Base-by-base conservation (phyloP, 257 asterid species). In the Orobanche coerulescens region DNA sequence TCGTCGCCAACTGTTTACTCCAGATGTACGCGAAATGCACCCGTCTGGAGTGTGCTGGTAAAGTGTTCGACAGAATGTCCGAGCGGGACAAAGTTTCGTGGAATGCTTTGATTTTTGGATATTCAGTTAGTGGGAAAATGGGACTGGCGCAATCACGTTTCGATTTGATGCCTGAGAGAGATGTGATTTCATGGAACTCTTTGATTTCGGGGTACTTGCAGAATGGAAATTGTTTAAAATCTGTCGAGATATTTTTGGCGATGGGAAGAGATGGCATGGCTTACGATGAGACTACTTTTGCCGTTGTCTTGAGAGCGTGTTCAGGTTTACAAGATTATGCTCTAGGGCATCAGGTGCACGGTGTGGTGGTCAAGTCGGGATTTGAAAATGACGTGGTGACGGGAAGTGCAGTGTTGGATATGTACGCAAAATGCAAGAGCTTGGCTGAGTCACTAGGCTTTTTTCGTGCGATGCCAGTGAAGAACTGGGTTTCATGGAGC, bases 351-450 rank as follows among this genome's bases (percentile, higher is more conserved):
- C 95, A 84, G 74, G 73, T 90, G 11, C 95, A 87, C 42, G 87
- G 89, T 26, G 64, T 76, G 5, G 84, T 83, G 2, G 73, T 75
- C 39, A 83, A 73, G 79, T 25, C 63, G 71, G 95, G 95, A 34
- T 76, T 87, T 36, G 86, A 66, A 65, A 62, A 36, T 52, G 84
- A 87, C 65, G 87, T 87, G 81, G 83, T 87, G 62, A 69, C 90
- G 0, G 95, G 96, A 15, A 84, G 95, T 65, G 88, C 95, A 7
- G 62, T 87, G 24, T 66, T 87, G 74, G 93, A 82, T 67, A 87
- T 90, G 97, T 90, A 90, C 71, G 89, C 88, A 14, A 90, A 90
- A 71, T 84, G 97, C 80, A 87, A 80, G 85, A 83, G 73, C 52
- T 61, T 87, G 61, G 30, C 73, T 48, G 90, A 84, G 31, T 81